Base-by-base conservation (phyloP, 768 basidiomycete genomes). In the Austroboletus eburneus region DNA sequence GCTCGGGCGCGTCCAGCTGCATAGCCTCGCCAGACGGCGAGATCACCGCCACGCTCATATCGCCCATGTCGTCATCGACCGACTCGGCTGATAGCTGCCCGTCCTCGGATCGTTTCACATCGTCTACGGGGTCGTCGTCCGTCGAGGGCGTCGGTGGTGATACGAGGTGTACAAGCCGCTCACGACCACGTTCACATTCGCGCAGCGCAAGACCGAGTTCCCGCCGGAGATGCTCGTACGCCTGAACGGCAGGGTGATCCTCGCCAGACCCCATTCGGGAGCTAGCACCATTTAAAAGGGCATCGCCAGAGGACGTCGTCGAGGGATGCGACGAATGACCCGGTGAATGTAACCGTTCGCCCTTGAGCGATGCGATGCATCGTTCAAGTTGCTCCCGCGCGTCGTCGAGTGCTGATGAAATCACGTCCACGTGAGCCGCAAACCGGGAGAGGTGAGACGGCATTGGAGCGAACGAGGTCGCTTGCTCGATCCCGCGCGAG, bases 141-240 rank as follows among this genome's bases (percentile, higher is more conserved):
- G 64, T 45, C 51, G 56, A 13, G 33, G 61, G 54, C 25, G 61
- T 53, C 4, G 69, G 66, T 1, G 81, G 80, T n/a, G 71, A 60
- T 4, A 87, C 64, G 44, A 85, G 66, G 41, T 79, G 76, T 2
- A 83, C 54, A 25, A 91, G 68, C 16, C 76, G 75, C 33, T 80
- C 83, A 16, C 85, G 71, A 0, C 89, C 89, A 8, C 89, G 77
- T 64, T 91, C 89, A 58, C 87, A 91, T 57, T 91, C 90, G 7
- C 88, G 70, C 24, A 91, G 66, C 1, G 87, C 89, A 20, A 85
- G 64, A 8, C 89, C 90, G 8, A 92, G 74, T 56, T 91, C 87
- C 5, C 80, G 75, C 10, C 89, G 76, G 14, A 91, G 71, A 0
- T 82, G 71, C 46, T 91, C 90, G 59, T 89, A 91, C 6, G 85